These are phyloP conservation scores for Aspergillus wentii DNA, from an alignment of 495 filamentous ascomycete genomes.

Conservation along the genomic window DNA sequence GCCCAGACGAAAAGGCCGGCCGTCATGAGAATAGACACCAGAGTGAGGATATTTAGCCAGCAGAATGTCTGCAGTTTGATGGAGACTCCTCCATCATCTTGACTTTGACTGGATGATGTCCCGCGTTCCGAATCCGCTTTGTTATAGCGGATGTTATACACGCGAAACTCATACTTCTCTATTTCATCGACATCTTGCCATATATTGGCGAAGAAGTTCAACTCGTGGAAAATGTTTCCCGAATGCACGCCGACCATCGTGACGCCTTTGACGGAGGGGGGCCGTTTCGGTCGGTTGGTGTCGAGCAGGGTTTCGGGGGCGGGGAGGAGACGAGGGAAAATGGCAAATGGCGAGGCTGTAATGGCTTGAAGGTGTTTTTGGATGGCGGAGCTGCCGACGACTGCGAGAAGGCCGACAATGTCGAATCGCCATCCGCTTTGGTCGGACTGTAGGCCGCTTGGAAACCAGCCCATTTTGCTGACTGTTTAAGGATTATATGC, in stretches of 20 bases:
- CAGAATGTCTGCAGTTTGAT: slow-evolving; percentile 30
- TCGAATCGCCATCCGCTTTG: slow-evolving; percentile 36
- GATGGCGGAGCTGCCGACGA: slow-evolving; percentile 57
- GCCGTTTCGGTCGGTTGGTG: slow-evolving; percentile 1
- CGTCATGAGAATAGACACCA: slow-evolving; percentile 46
- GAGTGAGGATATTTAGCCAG: slow-evolving; percentile 47
- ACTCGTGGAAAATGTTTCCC: slow-evolving; percentile 46
- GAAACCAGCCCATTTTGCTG: slow-evolving; percentile 16
- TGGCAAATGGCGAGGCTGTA: slow-evolving; percentile 49
- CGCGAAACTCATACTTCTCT: slow-evolving; percentile 8
- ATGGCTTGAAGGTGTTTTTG: slow-evolving; percentile 52
- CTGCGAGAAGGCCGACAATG: slow-evolving; percentile 58
- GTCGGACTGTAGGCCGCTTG: slow-evolving; percentile 4
- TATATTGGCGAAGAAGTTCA: slow-evolving; percentile 62
- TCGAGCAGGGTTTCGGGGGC: slow-evolving; percentile 34
- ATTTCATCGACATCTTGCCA: slow-evolving; percentile 42
- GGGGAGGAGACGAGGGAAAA: slow-evolving; percentile 60
- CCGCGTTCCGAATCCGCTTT: background rate
- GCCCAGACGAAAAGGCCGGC: slow-evolving; percentile 34
- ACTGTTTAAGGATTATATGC: too few relatives aligned
- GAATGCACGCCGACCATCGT: slow-evolving; percentile 54
- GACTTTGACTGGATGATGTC: background rate
- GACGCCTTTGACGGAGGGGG: slow-evolving; percentile 46
- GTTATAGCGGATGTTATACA: slow-evolving; percentile 1
- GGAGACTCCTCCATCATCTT: background rate